Evolutionary conservation across 352 stramenopile genomes (phyloP), one percentile per base, ranked within the genome.

Genomic region (Phytophthora pluvialis): DNA sequence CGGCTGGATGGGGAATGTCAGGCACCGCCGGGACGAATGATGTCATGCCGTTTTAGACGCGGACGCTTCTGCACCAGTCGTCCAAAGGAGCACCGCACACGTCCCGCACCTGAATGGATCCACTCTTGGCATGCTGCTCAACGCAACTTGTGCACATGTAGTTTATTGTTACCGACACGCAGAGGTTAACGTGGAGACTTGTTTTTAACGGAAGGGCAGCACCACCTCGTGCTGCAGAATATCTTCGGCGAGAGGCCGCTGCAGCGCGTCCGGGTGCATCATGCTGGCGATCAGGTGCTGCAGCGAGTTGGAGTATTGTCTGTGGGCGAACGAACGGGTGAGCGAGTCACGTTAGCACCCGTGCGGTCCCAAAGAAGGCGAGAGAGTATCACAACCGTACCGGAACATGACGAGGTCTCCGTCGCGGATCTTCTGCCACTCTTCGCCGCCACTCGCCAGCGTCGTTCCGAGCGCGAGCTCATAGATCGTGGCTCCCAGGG

Each of bases 361-460:
- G 21, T 55, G 47, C 48, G 21, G 25, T 31, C 9, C 9, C 42
- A 11, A 36, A 50, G 21, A 39, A 44, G 16, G 28, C 11, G 10
- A 50, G 26, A 67, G 16, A 60, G 32, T 21, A 3, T 32, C 54
- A 46, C 28, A 58, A 28, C 18, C 74, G 5, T 67, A 90, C 73
- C 86, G 73, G 57, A 94, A 94, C 63, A 94, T 87, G 18, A 75
- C 66, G 16, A 96, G 70, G 63, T 96, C 83, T 38, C 88, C 88
- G 58, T 96, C 85, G 52, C 88, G 86, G 55, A 96, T 91, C 49
- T 88, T 86, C 68, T 96, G 88, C 86, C 86, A 96, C 52, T 93
- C 88, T 70, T 96, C 88, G 28, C 86, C 86, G 40, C 78, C 72
- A 60, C 62, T 88, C 18, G 86, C 82, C 39, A 95, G 77, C 44